Conservation (phyloP, 345 rosid species). For the Angophora floribunda region DNA sequence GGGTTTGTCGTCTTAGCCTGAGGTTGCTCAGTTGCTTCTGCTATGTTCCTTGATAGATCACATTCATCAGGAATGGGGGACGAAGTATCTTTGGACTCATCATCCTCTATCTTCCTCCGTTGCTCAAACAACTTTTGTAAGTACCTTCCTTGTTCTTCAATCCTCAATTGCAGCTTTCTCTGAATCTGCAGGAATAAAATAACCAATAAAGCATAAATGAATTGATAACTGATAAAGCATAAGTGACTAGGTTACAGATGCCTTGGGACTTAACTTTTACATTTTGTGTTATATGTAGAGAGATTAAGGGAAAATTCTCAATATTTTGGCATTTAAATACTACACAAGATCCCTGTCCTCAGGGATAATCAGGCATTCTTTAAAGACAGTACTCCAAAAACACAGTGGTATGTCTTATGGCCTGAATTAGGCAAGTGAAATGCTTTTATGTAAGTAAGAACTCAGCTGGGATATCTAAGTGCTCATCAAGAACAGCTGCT, state of each 20-base stretch:
- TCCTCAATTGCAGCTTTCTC: slow-evolving; percentile 36
- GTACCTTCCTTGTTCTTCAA: slow-evolving; percentile 35
- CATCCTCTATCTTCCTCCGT: slow-evolving; percentile 36
- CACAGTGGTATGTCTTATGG: neutral
- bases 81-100: neutral
- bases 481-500: neutral
- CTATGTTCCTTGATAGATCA: neutral
- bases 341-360: neutral
- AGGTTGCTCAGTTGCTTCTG: neutral
- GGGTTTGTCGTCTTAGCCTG: neutral
- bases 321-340: neutral
- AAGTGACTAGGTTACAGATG: neutral
- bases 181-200: slow-evolving; percentile 44
- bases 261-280: neutral
- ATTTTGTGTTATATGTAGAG: neutral
- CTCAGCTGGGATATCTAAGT: neutral
- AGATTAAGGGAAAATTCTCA: neutral
- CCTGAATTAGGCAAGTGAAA: neutral
- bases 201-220: neutral
- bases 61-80: neutral
- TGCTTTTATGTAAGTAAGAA: neutral
- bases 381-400: neutral
- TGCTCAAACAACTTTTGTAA: slow-evolving; percentile 65
- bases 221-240: neutral
- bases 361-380: neutral